Conservation (phyloP, 306 rosid species). For the Lotus japonicus region DNA sequence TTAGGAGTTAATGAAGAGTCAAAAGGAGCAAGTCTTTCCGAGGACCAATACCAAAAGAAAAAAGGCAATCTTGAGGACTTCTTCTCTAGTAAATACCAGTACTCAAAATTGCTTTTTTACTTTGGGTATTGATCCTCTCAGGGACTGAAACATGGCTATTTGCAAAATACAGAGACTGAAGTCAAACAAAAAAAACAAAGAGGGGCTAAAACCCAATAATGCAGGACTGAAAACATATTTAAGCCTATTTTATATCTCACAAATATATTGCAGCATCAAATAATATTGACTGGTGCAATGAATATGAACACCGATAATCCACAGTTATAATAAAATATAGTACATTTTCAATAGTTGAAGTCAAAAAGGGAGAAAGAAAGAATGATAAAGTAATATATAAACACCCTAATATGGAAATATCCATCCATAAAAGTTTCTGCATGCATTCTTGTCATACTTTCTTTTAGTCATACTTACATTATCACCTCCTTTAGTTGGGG, state of each 20-base stretch:
- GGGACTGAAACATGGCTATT: too few species aligned
- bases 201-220: too few species aligned
- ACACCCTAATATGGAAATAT: background rate
- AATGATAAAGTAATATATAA: background rate
- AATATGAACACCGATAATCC: slow-evolving; percentile 2
- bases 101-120: too few species aligned
- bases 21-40: too few species aligned
- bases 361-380: background rate
- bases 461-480: slow-evolving; percentile 41
- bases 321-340: background rate
- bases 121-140: too few species aligned
- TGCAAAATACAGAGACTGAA: too few species aligned
- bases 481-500: slow-evolving; percentile 80
- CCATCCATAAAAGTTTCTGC: background rate
- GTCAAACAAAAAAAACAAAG: too few species aligned
- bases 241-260: background rate
- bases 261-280: background rate
- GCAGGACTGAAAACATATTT: too few species aligned
- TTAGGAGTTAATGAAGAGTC: background rate
- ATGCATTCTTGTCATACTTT: background rate
- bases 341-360: background rate
- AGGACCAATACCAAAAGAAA: too few species aligned
- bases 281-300: background rate
- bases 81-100: too few species aligned
- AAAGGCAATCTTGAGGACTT: too few species aligned